Percentiles rank a stretch among this genome's conserved stretches.
Conservation (phyloP, 768 basidiomycete species). For the Mycena sanguinolenta region DNA sequence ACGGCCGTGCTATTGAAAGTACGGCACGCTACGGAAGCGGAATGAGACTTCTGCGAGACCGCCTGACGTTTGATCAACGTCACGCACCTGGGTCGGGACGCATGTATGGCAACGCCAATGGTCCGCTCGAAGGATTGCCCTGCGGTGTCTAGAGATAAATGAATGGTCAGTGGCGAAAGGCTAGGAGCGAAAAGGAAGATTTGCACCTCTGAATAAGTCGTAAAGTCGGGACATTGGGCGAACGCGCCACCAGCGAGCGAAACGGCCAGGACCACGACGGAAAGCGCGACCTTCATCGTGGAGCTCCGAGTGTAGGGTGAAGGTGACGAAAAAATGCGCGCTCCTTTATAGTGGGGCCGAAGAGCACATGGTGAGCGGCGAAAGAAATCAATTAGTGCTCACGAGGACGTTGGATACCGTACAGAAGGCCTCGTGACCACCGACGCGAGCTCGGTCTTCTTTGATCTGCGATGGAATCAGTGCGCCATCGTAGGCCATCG, state of each 20-base stretch:
- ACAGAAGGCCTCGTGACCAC: no score
- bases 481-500: no score
- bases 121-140: constrained; percentile 70
- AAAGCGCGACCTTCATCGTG: constrained; percentile 20
- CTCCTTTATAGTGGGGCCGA: background rate
- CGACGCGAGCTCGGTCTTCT: no score
- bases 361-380: no score
- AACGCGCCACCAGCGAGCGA: constrained; percentile 37
- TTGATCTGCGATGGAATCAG: no score
- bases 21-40: constrained; percentile 64
- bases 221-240: constrained; percentile 63
- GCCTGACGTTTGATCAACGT: background rate
- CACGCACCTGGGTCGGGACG: constrained; percentile 56
- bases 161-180: no score
- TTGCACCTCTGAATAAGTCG: constrained; percentile 37
- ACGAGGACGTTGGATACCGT: no score
- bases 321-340: background rate
- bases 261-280: constrained; percentile 10
- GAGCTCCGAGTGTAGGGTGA: background rate
- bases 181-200: no score
- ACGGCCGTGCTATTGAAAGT: constrained; percentile 84
- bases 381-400: no score
- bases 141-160: constrained; percentile 62
- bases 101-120: constrained; percentile 79
- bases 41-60: background rate